Evolutionary conservation across 495 filamentous ascomycete species (phyloP).

Genomic region (Aspergillus hancockii): DNA sequence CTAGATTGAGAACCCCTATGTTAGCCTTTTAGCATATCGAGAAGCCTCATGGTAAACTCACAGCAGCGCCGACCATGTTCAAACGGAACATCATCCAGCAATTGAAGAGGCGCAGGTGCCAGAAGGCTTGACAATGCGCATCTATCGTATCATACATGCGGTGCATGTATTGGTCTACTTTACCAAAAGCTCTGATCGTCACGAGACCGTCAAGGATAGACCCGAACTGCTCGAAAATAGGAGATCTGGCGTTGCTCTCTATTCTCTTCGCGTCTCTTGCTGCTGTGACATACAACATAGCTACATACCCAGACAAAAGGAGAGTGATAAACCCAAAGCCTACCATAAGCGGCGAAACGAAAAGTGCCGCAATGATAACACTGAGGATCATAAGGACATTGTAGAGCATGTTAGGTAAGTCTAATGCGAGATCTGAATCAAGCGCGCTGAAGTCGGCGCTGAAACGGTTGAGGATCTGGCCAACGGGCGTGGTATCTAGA

Average conservation of each 20-base stretch:
- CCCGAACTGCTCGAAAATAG: slow-evolving; percentile 76
- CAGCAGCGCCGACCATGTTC: slow-evolving; percentile 15
- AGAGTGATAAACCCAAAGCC: slow-evolving; percentile 18
- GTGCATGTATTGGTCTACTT: slow-evolving; percentile 60
- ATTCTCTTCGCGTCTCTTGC: slow-evolving; percentile 77
- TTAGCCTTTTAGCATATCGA: slow-evolving; percentile 46
- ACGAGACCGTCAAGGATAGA: slow-evolving; percentile 68
- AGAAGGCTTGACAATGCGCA: slow-evolving; percentile 59
- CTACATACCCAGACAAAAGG: slow-evolving; percentile 34
- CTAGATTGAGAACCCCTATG: slow-evolving; percentile 56
- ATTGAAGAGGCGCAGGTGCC: slow-evolving; percentile 70
- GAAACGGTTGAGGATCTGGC: slow-evolving; percentile 78
- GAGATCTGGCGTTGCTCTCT: slow-evolving; percentile 71
- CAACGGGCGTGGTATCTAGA: slow-evolving; percentile 80
- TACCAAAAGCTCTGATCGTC: slow-evolving; percentile 76
- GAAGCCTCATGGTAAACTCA: slow-evolving; percentile 23
- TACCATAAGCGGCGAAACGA: slow-evolving; percentile 35
- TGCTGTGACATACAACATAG: slow-evolving; percentile 60
- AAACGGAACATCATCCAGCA: slow-evolving; percentile 63
- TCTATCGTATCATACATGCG: slow-evolving; percentile 69
- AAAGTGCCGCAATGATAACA: slow-evolving; percentile 34
- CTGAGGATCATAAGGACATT: slow-evolving; percentile 38
- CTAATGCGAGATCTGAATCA: slow-evolving; percentile 63
- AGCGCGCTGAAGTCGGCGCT: slow-evolving; percentile 74
- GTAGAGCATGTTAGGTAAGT: slow-evolving; percentile 56